Evolutionary conservation across 805 yeast genomes (phyloP).

Genomic region (Lachancea waltii): DNA sequence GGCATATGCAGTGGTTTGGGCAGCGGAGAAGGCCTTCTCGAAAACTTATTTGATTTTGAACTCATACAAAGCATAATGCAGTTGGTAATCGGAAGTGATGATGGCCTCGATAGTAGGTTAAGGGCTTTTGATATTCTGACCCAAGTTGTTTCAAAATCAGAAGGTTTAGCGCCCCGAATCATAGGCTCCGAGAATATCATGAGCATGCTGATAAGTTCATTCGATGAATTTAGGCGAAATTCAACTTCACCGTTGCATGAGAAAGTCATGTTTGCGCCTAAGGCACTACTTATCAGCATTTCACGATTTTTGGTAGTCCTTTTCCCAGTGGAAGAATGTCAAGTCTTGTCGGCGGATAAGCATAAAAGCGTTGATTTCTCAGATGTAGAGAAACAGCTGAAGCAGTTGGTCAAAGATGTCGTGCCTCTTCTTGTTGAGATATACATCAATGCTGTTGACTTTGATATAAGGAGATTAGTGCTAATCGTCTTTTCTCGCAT

Average conservation of each 20-base stretch:
- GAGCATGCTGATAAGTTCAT: conserved; percentile 40
- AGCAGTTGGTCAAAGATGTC: conserved; percentile 39
- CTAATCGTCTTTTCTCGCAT: conserved; percentile 50
- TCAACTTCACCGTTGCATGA: conserved; percentile 47
- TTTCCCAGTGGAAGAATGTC: conserved; percentile 42
- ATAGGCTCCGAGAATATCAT: conserved; percentile 46
- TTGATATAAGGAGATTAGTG: conserved; percentile 51
- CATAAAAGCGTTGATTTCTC: conserved; percentile 21
- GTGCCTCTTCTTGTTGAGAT: conserved; percentile 53
- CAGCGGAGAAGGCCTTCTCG: conserved; percentile 14
- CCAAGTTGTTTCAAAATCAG: conserved; percentile 39
- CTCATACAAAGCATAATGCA: conserved; percentile 32
- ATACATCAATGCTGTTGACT: conserved; percentile 68
- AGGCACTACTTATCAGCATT: conserved; percentile 50
- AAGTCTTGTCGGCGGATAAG: conserved; percentile 24
- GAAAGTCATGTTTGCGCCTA: conserved; percentile 66
- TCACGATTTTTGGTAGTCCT: conserved; percentile 50
- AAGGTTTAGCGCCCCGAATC: conserved; percentile 38
- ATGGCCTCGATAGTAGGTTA: conserved; percentile 27
- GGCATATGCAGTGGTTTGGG: conserved; percentile 23
- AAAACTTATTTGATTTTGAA: conserved; percentile 20
- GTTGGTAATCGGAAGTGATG: conserved; percentile 28
- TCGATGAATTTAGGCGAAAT: conserved; percentile 44
- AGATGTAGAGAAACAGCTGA: conserved; percentile 22
- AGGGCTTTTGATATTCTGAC: conserved; percentile 38